Evolutionary conservation across 345 rosid species (phyloP).

Genomic region (Adansonia digitata): DNA sequence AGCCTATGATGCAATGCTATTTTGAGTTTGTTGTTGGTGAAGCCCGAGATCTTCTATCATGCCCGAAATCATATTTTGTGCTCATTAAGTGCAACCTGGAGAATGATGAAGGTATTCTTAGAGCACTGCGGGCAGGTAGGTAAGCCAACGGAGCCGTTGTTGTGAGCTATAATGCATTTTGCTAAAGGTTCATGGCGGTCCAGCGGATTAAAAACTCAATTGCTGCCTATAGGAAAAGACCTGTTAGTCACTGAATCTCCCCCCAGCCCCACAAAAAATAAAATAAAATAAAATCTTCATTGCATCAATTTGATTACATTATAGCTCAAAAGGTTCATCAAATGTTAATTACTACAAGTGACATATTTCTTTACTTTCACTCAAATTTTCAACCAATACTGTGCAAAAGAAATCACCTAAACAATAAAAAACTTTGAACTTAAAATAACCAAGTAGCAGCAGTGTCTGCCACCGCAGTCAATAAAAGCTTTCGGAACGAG

Average conservation of each 20-base stretch:
- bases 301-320: too few relatives aligned
- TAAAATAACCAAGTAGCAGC: too few relatives aligned
- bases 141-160: constrained; percentile 41
- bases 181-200: constrained; percentile 54
- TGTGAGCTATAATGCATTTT: constrained; percentile 70
- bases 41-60: constrained; percentile 33
- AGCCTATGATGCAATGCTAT: constrained; percentile 37
- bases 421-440: too few relatives aligned
- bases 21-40: constrained; percentile 56
- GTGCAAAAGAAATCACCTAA: too few relatives aligned
- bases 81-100: constrained; percentile 62
- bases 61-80: constrained; percentile 68
- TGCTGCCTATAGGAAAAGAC: constrained; percentile 77
- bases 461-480: too few relatives aligned
- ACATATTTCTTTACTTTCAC: too few relatives aligned
- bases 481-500: too few relatives aligned
- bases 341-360: too few relatives aligned
- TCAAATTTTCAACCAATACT: too few relatives aligned
- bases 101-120: constrained; percentile 48
- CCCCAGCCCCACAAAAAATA: too few relatives aligned
- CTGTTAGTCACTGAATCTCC: constrained; percentile 58
- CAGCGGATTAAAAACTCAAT: constrained; percentile 53
- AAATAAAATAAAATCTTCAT: too few relatives aligned
- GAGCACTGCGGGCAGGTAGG: constrained; percentile 31
- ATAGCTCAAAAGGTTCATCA: too few relatives aligned